Evolutionary conservation across 169 alveolate species (phyloP), one percentile per base, ranked within the genome.

Genomic region (Theileria annulata): DNA sequence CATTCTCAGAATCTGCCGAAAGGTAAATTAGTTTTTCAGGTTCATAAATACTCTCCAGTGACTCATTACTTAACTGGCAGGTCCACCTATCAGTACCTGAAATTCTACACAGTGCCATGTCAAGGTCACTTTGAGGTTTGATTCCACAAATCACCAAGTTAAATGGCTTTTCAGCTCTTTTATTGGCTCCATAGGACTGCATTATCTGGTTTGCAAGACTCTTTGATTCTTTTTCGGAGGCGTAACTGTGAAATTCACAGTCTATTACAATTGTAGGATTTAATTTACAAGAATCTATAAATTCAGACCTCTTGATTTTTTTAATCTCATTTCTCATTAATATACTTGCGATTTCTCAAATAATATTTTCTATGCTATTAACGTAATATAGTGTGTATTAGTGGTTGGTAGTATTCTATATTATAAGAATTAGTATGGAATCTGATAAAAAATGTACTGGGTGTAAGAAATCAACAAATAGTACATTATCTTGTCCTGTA

Each of bases 401-500:
- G 13, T 28, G 13, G 13, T 8, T 59, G 48, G 68, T 59, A 19
- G 13, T 2, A 28, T 59, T 30, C 21, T 30, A 59, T 28, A 59
- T 28, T 30, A 66, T 33, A 51, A 23, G 23, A 28, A 27, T 19
- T 33, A 72, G 21, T 30, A 80, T 80, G 83, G 67, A 48, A 15
- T 23, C 56, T 17, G 51, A 63, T 10, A 58, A 75, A 3, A 58
- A 25, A 17, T 90, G 94, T 71, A 73, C 63, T 51, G 92, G 92
- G 28, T 90, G 94, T 49, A 73, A 81, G 21, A 47, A 77, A 21
- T 59, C 21, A 17, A 58, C 89, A 63, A 71, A 47, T 27, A 87
- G 88, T 72, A 87, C 85, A 76, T 58, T 90, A 70, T 80, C 88
- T 49, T 90, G 94, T 42, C 94, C 94, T 15, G 79, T 90, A 48